Conservation (phyloP, 192 early-diverging fungal genomes). For the Podila epicladia region DNA sequence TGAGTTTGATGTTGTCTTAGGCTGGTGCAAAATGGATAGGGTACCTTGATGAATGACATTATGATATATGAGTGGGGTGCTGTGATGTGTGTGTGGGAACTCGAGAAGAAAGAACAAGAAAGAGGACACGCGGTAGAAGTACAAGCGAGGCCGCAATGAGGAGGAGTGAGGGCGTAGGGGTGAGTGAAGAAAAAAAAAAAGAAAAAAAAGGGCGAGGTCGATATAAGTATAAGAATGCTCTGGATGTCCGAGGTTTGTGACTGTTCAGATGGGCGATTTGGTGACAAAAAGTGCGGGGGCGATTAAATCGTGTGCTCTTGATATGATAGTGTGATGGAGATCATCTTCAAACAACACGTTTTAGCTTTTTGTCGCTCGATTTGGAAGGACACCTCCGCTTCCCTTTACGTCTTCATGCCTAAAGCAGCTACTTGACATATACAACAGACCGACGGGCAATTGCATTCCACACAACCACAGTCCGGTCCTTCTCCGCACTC, state of each 20-base stretch:
- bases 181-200: not conserved
- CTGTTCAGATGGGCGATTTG: too few species aligned
- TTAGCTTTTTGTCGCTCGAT: too few species aligned
- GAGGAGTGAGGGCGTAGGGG: not conserved
- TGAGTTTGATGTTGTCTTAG: not conserved
- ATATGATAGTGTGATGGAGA: too few species aligned
- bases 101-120: not conserved
- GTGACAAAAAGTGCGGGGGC: too few species aligned
- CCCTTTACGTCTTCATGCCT: too few species aligned
- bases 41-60: conserved; percentile 18
- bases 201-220: not conserved
- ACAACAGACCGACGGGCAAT: conserved; percentile 33
- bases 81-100: not conserved
- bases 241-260: too few species aligned
- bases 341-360: too few species aligned
- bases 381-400: too few species aligned
- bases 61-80: not conserved
- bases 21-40: not conserved
- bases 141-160: not conserved
- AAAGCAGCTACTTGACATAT: conserved; percentile 19
- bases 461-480: conserved; percentile 65
- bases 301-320: too few species aligned
- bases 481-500: conserved; percentile 74
- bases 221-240: too few species aligned
- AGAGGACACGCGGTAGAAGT: not conserved